Evolutionary conservation across 164 flowering plant species (phyloP), one percentile per base, ranked within the genome.

Genomic region (Macadamia integrifolia): DNA sequence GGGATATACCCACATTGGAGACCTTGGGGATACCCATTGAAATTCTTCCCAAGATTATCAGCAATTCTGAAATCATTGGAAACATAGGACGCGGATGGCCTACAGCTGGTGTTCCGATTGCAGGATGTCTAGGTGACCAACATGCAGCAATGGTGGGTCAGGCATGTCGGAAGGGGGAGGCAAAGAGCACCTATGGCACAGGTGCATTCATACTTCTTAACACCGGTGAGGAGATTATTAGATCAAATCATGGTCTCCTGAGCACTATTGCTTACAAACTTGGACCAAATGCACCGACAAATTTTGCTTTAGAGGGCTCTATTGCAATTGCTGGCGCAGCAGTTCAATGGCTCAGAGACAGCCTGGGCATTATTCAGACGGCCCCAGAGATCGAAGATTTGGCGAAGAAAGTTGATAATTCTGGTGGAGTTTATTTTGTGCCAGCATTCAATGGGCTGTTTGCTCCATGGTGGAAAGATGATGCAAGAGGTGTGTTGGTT

Each of bases 401-500:
- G 83, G 99, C 99, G 9, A 43, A 12, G 10, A 50, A 76, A 66
- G 99, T 89, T 49, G 84, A 80, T 0, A 82, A 87, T 46, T 78
- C 88, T 0, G 98, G 96, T 48, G 99, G 99, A 46, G 91, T 92
- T 48, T 92, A 95, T 62, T 92, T 95, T 72, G 99, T 95, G 32
- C 98, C 98, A 13, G 99, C 99, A 1, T 95, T 92, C 56, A 91
- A 86, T 73, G 99, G 99, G 49, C 71, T 94, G 64, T 90, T 92
- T 79, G 98, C 99, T 60, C 99, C 99, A 0, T 90, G 92, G 92
- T 94, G 99, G 99, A 85, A 98, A 40, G 99, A 95, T 73, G 99
- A 95, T 82, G 99, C 98, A 6, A 84, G 99, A 32, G 98, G 99
- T 2, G 92, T 87, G 55, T 86, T 88, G 62, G 75, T 95, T 69